Evolutionary conservation across 805 yeast species (phyloP), one percentile per base, ranked within the genome.

Genomic region (Metschnikowia bowlesiae): DNA sequence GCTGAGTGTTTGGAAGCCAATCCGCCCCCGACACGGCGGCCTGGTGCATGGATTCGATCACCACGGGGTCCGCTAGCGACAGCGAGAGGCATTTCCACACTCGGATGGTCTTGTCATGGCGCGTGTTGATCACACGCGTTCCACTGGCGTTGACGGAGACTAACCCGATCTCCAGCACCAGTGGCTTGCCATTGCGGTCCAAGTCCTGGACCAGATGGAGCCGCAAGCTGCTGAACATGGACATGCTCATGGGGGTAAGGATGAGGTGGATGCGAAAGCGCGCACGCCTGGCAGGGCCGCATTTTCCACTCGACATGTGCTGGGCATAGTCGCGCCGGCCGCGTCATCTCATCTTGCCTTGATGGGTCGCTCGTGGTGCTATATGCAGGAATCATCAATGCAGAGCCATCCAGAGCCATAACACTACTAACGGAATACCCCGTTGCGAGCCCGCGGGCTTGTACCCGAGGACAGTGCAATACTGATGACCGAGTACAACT

Each of bases 1-100:
- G 68, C 30, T 80, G 79, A 30, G 69, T 60, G 16, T 60, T 59
- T 0, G 85, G 84, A 43, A 75, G 67, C 84, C 84, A 82, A 2
- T 73, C 56, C 8, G 82, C 51, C 22, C 70, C 53, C 47, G 71
- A 75, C 18, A 76, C 75, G 1, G 71, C 57, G 43, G 63, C 63
- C 3, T 55, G 51, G 53, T 79, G 83, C 2, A 76, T 69, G 32
- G 64, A 63, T 38, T 70, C 75, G 18, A 81, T 68, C 10, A 60
- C 59, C 2, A 69, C 67, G 2, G 77, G 72, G 34, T 75, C 78
- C 4, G 58, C 59, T 28, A 71, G 47, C 18, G 61, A 54, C 31
- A 63, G 68, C 28, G 59, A 56, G 33, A 30, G 39, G 41, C 64
- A 63, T 52, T 62, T 64, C 74, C 79, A 75, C 13, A 76, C 57